Conservation (phyloP, 1,139 yeast genomes). For the Hyphopichia pseudoburtonii region DNA sequence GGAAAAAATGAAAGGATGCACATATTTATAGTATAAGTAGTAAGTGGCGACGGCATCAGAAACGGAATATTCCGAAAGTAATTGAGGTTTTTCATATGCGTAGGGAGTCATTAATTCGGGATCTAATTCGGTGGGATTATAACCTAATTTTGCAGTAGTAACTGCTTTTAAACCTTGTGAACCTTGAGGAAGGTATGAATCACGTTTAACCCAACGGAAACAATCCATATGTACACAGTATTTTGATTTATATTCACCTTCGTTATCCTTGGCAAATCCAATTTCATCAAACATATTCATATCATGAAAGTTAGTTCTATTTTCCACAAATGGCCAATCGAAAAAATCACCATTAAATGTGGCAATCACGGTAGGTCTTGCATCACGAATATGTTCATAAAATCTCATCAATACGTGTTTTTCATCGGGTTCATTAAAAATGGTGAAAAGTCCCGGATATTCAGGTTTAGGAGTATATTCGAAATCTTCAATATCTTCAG, state of each 20-base stretch:
- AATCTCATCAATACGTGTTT: constrained; percentile 70
- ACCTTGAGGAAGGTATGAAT: constrained; percentile 96
- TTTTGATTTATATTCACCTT: constrained; percentile 89
- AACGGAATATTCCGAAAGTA: constrained; percentile 92
- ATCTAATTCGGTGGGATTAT: constrained; percentile 93
- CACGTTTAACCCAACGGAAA: constrained; percentile 98
- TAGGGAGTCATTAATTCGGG: constrained; percentile 98
- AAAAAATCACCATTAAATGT: constrained; percentile 98
- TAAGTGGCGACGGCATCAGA: constrained; percentile 99
- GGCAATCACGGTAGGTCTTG: constrained; percentile 89
- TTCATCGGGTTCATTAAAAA: constrained; percentile 89
- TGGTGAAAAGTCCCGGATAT: constrained; percentile 84
- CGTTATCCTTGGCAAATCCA: constrained; percentile 87
- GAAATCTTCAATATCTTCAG: constrained; percentile 93
- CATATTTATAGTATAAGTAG: constrained; percentile 92
- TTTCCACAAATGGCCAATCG: constrained; percentile 98
- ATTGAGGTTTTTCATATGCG: constrained; percentile 91
- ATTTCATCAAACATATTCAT: constrained; percentile 89
- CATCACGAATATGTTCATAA: constrained; percentile 88
- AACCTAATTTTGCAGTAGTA: constrained; percentile 92
- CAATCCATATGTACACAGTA: constrained; percentile 98
- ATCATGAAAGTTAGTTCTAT: constrained; percentile 79
- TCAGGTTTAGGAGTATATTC: constrained; percentile 98
- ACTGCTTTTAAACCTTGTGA: constrained; percentile 98
- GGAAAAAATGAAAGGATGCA: constrained; percentile 95